These are phyloP conservation scores for Mrakia blollopis DNA, from an alignment of 768 basidiomycete species.

Conservation along the genomic window DNA sequence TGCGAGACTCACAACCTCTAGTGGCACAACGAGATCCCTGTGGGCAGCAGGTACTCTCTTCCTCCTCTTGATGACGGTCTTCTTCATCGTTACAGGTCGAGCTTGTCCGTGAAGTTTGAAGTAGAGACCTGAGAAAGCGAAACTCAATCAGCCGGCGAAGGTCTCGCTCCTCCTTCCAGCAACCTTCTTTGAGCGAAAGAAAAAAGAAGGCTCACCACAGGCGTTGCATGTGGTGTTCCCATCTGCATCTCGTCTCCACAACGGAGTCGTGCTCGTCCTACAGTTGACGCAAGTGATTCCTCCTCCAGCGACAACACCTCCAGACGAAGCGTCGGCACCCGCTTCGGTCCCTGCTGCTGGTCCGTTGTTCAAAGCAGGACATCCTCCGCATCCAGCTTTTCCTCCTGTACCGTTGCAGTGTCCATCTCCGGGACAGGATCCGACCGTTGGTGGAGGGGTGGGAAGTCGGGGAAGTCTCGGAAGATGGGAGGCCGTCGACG, in stretches of 20 bases:
- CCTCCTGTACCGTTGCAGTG: slow-evolving; percentile 97
- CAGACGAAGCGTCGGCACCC: slow-evolving; percentile 24
- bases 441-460: slow-evolving; percentile 38
- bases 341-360: slow-evolving; percentile 34
- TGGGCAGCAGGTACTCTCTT: slow-evolving; percentile 91
- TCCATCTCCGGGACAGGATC: slow-evolving; percentile 96
- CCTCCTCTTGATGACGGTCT: slow-evolving; percentile 95
- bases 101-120: slow-evolving; percentile 97
- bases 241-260: slow-evolving; percentile 50
- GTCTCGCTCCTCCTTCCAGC: neutral
- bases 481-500: neutral
- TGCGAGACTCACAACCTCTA: slow-evolving; percentile 19
- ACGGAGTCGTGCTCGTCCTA: slow-evolving; percentile 47
- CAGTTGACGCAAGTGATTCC: slow-evolving; percentile 46
- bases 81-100: slow-evolving; percentile 97
- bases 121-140: slow-evolving; percentile 63
- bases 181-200: slow-evolving; percentile 10
- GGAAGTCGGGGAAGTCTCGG: neutral
- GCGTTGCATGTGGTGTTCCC: slow-evolving; percentile 51
- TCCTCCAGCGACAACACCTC: slow-evolving; percentile 37
- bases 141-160: slow-evolving; percentile 13
- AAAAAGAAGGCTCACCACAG: slow-evolving; percentile 45
- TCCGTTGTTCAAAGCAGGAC: slow-evolving; percentile 92
- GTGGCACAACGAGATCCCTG: neutral
- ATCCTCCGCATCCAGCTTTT: slow-evolving; percentile 84